Evolutionary conservation across 2,329 filamentous ascomycete species (phyloP).

Genomic region (Onygenales sp.): DNA sequence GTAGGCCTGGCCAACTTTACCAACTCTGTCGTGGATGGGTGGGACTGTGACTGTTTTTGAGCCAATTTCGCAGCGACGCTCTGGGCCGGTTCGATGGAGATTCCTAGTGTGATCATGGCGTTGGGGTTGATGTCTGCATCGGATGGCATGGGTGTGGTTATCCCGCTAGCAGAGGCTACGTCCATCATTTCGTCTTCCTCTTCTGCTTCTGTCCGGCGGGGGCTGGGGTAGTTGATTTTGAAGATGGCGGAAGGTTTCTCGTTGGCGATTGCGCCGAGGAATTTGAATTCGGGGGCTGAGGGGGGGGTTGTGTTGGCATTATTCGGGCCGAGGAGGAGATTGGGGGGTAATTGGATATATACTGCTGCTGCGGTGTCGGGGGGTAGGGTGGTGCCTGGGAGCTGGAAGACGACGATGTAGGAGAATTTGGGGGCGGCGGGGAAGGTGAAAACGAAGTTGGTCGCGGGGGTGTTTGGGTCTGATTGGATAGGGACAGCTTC

Average conservation of each 20-base stretch:
- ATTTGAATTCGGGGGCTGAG: conserved; percentile 52
- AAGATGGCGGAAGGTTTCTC: conserved; percentile 92
- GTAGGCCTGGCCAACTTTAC: conserved; percentile 1
- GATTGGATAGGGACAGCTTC: conserved; percentile 42
- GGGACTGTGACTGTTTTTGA: conserved; percentile 9
- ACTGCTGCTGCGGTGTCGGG: conserved; percentile 74
- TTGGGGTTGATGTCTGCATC: conserved; percentile 17
- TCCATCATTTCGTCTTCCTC: conserved; percentile 38
- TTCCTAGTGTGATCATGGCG: conserved; percentile 62
- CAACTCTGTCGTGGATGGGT: conserved; percentile 10
- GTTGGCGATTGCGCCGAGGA: conserved; percentile 80
- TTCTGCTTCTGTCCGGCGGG: conserved; percentile 21
- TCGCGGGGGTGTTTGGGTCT: conserved; percentile 46
- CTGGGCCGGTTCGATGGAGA: conserved; percentile 67
- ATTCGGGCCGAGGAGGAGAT: conserved; percentile 25
- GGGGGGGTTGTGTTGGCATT: conserved; percentile 21
- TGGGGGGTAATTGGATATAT: conserved; percentile 63
- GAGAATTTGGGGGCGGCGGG: conserved; percentile 49
- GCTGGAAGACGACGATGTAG: conserved; percentile 80
- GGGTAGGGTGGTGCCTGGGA: conserved; percentile 68
- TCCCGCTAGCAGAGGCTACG: conserved; percentile 27
- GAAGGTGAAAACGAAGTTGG: conserved; percentile 60
- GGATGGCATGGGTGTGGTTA: conserved; percentile 12
- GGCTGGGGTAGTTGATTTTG: conserved; percentile 47
- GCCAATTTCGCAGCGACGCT: conserved; percentile 63